phyloP scores from a whole-genome alignment of 2,329 filamentous ascomycete genomes.

The Verticillium tricorpus region DNA sequence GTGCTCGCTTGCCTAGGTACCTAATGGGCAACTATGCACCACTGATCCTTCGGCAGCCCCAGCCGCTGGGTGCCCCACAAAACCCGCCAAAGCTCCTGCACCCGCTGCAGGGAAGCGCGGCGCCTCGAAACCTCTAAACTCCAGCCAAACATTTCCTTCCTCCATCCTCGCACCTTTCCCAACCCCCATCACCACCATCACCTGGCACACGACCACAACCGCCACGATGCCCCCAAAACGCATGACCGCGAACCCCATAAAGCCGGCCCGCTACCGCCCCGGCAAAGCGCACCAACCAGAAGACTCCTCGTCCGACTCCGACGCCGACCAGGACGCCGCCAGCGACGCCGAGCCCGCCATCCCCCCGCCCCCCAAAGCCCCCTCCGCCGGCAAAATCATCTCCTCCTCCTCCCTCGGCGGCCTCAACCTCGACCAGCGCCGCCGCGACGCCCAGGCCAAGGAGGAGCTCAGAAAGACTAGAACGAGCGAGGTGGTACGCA shows the following conservation, averaged over 20 bases:
- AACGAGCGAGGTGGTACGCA: too few relatives aligned
- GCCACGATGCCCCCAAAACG: constrained; percentile 64
- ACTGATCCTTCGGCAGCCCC: background rate
- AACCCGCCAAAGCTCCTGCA: background rate
- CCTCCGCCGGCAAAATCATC: constrained; percentile 53
- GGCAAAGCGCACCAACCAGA: constrained; percentile 66
- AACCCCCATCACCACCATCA: background rate
- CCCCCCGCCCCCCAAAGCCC: constrained; percentile 52
- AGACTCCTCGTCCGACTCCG: constrained; percentile 44
- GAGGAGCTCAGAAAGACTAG: too few relatives aligned
- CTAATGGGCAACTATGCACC: background rate
- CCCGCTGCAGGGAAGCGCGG: background rate
- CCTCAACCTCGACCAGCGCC: constrained; percentile 45
- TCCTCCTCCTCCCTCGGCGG: constrained; percentile 49
- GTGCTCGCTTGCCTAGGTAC: background rate
- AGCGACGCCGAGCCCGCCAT: constrained; percentile 27
- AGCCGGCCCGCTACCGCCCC: constrained; percentile 76
- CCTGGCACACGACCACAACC: background rate
- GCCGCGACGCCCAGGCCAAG: constrained; percentile 39
- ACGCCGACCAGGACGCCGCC: constrained; percentile 31
- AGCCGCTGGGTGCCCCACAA: background rate
- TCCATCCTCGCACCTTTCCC: background rate
- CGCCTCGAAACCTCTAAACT: background rate
- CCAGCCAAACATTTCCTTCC: background rate
- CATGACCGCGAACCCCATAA: constrained; percentile 88